phyloP scores from a whole-genome alignment of 306 rosid genomes.

The Malus sylvestris region DNA sequence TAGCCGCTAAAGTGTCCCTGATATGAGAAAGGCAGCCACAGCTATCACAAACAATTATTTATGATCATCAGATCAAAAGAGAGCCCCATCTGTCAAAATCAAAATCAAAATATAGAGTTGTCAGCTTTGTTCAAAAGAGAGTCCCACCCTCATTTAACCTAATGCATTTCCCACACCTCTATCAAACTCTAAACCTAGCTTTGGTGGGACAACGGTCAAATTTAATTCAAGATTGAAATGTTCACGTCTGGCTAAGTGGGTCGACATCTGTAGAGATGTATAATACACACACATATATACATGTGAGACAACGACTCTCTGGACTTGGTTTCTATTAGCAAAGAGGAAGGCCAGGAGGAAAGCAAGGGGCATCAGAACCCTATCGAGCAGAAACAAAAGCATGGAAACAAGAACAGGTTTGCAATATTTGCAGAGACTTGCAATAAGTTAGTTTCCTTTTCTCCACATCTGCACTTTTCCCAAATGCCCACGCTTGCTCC shows the following conservation, averaged over 20 bases:
- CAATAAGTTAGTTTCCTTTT: neutral
- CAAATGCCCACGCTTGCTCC: neutral
- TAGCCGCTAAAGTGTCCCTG: neutral
- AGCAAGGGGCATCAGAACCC: conserved; percentile 6
- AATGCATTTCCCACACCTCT: neutral
- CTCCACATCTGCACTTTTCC: neutral
- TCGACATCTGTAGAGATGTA: neutral
- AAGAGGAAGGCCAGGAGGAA: neutral
- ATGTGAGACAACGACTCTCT: neutral
- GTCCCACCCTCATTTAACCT: neutral
- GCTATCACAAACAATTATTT: neutral
- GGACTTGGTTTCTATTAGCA: neutral
- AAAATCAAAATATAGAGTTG: neutral
- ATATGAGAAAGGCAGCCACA: neutral
- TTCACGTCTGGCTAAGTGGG: neutral
- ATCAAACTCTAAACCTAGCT: neutral
- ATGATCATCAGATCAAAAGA: neutral
- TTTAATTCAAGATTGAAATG: neutral
- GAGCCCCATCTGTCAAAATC: neutral
- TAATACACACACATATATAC: neutral
- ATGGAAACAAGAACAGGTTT: conserved; percentile 8
- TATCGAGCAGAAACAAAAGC: neutral
- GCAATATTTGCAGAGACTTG: neutral
- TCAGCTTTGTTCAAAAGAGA: conserved; percentile 5
- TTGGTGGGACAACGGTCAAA: conserved; percentile 3